These are phyloP conservation scores for Stephania yunnanensis DNA, from an alignment of 164 flowering plant genomes.

Conservation along the genomic window DNA sequence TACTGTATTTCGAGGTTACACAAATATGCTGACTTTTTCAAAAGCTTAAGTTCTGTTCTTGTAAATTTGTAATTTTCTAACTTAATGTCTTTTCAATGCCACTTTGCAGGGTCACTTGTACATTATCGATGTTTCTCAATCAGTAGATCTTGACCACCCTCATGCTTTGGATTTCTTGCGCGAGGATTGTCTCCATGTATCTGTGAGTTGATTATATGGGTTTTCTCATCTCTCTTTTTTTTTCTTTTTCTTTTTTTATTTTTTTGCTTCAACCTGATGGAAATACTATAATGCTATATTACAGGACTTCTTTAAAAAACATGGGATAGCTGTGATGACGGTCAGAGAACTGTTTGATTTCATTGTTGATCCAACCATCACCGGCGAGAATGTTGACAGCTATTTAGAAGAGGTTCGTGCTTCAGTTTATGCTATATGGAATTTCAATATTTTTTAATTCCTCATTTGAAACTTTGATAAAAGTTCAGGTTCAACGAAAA, in stretches of 20 bases:
- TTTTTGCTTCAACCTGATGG: background rate
- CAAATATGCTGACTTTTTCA: background rate
- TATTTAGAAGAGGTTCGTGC: slow-evolving; percentile 77
- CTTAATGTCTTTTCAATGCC: background rate
- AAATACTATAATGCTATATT: slow-evolving; percentile 4
- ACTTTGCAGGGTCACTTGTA: slow-evolving; percentile 68
- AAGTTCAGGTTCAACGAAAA: slow-evolving; percentile 63
- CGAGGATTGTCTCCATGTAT: slow-evolving; percentile 87
- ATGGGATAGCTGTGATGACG: slow-evolving; percentile 94
- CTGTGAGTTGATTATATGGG: slow-evolving; percentile 44
- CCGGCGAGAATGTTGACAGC: slow-evolving; percentile 72
- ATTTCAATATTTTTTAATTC: background rate
- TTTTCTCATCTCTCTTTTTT: background rate
- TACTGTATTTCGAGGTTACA: slow-evolving; percentile 86
- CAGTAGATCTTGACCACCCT: slow-evolving; percentile 98
- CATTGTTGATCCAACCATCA: slow-evolving; percentile 75
- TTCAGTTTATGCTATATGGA: background rate
- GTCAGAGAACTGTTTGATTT: slow-evolving; percentile 89
- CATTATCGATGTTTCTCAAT: slow-evolving; percentile 95
- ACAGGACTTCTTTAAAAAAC: slow-evolving; percentile 87
- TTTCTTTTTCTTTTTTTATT: background rate
- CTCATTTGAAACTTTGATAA: background rate
- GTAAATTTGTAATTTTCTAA: background rate
- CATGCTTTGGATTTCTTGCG: slow-evolving; percentile 84
- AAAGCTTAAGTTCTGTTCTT: background rate